Evolutionary conservation across 2,329 filamentous ascomycete genomes (phyloP), one percentile per base, ranked within the genome.

Genomic region (Pestalotiopsis sp.): DNA sequence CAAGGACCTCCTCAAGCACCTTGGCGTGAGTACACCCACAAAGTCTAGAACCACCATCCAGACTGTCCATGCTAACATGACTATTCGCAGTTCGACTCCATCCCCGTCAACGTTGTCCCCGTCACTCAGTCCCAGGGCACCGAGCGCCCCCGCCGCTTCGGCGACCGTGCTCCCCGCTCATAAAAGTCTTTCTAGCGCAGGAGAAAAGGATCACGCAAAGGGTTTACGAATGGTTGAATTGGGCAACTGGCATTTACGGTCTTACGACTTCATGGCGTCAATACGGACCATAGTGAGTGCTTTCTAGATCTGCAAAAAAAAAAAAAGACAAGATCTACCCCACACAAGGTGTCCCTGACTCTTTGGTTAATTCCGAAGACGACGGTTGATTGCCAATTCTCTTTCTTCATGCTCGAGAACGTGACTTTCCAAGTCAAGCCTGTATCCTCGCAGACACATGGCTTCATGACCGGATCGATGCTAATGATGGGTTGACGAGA

Each of bases 1-100:
- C 84, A 98, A 98, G 92, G 96, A 98, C 82, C 89, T 99, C 79
- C 90, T 99, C 82, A 99, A 99, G 93, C 93, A 92, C 89, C 90
- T 99, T 80, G 96, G 96, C 85, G 95, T 98, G 95, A 80, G 95
- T 95, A 79, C 20, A 25, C 13, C 5, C 12, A 14, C 17, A 25
- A 25, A 20, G 27, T n/a, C 14, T 4, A 9, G 2, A 23, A 17
- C 11, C 9, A 41, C 59, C 27, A 62, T 12, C 25, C 14, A 40
- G 17, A 4, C 23, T 25, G 25, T n/a, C 49, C 11, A 69, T 66
- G 59, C 78, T 83, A 72, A 83, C 75, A 70, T 40, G 25, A 17
- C 27, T 60, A 62, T 76, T 36, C 31, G 72, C 79, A 98, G 95
- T 99, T 99, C 89, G 96, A 99, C 86, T 90, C 91, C 77, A 95